A percentile compares a stretch with the other conserved stretches of the same genome.
Conservation (phyloP, 495 filamentous ascomycete species). For the Penicillium coprophilum region DNA sequence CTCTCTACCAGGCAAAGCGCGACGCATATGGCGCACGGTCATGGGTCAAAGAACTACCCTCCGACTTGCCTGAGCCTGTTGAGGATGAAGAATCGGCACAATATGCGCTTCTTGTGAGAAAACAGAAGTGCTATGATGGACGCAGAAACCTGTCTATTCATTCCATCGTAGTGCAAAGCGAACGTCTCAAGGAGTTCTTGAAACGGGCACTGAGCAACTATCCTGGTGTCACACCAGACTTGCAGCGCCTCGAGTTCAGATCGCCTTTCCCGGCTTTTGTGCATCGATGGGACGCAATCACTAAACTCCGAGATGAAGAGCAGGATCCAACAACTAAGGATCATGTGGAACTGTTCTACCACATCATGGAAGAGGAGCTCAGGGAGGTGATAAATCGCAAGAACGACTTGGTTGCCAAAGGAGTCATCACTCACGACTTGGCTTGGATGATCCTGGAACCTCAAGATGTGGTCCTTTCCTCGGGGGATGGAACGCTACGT, state of each 20-base stretch:
- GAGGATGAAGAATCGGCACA: slow-evolving; percentile 53
- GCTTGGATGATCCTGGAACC: slow-evolving; percentile 58
- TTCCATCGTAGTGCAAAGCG: slow-evolving; percentile 65
- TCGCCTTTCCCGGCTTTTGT: slow-evolving; percentile 64
- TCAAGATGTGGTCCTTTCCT: slow-evolving; percentile 40
- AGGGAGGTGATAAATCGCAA: slow-evolving; percentile 54
- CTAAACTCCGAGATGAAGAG: slow-evolving; percentile 46
- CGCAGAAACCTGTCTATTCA: slow-evolving; percentile 60
- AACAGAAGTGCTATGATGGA: slow-evolving; percentile 56
- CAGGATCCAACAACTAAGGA: slow-evolving; percentile 48
- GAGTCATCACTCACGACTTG: slow-evolving; percentile 59
- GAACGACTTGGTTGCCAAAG: slow-evolving; percentile 56
- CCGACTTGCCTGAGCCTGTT: slow-evolving; percentile 47
- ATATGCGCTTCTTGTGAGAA: slow-evolving; percentile 54
- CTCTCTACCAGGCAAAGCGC: slow-evolving; percentile 34
- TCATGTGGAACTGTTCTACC: slow-evolving; percentile 57
- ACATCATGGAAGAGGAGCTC: slow-evolving; percentile 59
- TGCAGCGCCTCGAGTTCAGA: slow-evolving; percentile 59
- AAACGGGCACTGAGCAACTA: slow-evolving; percentile 58
- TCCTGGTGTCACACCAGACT: slow-evolving; percentile 59
- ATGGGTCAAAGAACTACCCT: slow-evolving; percentile 42
- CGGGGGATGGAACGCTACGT: slow-evolving; percentile 35
- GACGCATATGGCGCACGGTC: slow-evolving; percentile 23
- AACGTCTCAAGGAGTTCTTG: slow-evolving; percentile 58
- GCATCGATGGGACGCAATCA: slow-evolving; percentile 62